A percentile compares a stretch with the other conserved stretches of the same genome.
These are phyloP conservation scores for Candida glucosophila DNA, from an alignment of 1,139 yeast genomes.

Conservation along the genomic window DNA sequence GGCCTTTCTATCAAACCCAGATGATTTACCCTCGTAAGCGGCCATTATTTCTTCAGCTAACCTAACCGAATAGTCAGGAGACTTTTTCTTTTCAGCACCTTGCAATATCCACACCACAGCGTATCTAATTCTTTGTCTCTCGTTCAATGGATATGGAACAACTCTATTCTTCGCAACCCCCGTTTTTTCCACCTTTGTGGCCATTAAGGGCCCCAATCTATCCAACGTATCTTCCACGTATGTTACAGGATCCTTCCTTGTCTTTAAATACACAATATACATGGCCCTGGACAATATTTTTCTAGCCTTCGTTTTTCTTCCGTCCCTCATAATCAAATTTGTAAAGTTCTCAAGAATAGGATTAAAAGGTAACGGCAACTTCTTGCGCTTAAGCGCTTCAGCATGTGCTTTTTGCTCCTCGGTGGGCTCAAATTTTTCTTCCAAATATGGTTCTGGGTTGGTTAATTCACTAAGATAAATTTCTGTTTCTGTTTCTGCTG, in stretches of 20 bases:
- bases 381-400: slow-evolving; percentile 38
- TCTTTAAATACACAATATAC: slow-evolving; percentile 66
- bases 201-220: slow-evolving; percentile 76
- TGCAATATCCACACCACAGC: slow-evolving; percentile 90
- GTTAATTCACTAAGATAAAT: slow-evolving; percentile 34
- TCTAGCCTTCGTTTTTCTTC: slow-evolving; percentile 78
- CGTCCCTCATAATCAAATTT: slow-evolving; percentile 87
- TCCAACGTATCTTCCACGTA: slow-evolving; percentile 70
- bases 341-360: slow-evolving; percentile 70
- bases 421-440: slow-evolving; percentile 43
- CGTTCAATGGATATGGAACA: slow-evolving; percentile 76
- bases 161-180: slow-evolving; percentile 78
- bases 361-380: slow-evolving; percentile 58
- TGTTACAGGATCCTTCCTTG: slow-evolving; percentile 69
- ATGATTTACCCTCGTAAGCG: slow-evolving; percentile 69
- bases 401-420: slow-evolving; percentile 52
- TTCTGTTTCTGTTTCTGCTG: slow-evolving; percentile 32
- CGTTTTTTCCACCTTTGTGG: slow-evolving; percentile 69
- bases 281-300: slow-evolving; percentile 68
- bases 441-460: slow-evolving; percentile 27
- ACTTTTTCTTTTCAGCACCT: slow-evolving; percentile 70
- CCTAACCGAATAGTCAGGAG: slow-evolving; percentile 78
- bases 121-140: slow-evolving; percentile 74
- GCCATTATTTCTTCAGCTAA: slow-evolving; percentile 82
- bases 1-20: slow-evolving; percentile 78